Percentiles rank a stretch among this genome's conserved stretches.
These are phyloP conservation scores for Ophiostoma australiae DNA, from an alignment of 2,329 filamentous ascomycete species.

Conservation along the genomic window DNA sequence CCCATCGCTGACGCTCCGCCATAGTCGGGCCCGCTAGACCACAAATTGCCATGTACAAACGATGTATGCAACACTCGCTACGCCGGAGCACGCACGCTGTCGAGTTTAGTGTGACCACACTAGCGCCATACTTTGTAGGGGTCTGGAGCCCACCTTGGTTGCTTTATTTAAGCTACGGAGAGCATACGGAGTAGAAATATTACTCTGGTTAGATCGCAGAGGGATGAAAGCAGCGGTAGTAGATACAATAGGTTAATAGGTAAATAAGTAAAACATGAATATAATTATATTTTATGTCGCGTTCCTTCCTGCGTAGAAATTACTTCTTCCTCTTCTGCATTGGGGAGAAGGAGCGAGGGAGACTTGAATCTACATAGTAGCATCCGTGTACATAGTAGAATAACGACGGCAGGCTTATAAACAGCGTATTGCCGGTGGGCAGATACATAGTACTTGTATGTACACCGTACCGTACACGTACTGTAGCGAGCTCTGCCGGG, in stretches of 20 bases:
- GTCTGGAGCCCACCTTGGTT: not conserved
- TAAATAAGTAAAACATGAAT: not conserved
- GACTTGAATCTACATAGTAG: not conserved
- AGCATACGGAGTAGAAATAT: not conserved
- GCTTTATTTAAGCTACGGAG: not conserved
- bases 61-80: slow-evolving; percentile 20
- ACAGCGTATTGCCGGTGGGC: not conserved
- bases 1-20: slow-evolving; percentile 19
- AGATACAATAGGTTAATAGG: not conserved
- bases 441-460: no score
- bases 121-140: slow-evolving; percentile 18
- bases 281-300: not conserved
- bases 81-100: slow-evolving; percentile 24
- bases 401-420: not conserved
- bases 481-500: not conserved
- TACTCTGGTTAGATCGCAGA: not conserved
- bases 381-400: not conserved
- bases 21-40: slow-evolving; percentile 12
- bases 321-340: not conserved
- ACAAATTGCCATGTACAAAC: no score
- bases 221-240: not conserved
- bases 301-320: not conserved
- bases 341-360: slow-evolving; percentile 9
- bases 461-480: no score
- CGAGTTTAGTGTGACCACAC: slow-evolving; percentile 21